A percentile compares a stretch with the other conserved stretches of the same genome.
Conservation (phyloP, 2,329 filamentous ascomycete species). For the Scleromitrula shiraiana region DNA sequence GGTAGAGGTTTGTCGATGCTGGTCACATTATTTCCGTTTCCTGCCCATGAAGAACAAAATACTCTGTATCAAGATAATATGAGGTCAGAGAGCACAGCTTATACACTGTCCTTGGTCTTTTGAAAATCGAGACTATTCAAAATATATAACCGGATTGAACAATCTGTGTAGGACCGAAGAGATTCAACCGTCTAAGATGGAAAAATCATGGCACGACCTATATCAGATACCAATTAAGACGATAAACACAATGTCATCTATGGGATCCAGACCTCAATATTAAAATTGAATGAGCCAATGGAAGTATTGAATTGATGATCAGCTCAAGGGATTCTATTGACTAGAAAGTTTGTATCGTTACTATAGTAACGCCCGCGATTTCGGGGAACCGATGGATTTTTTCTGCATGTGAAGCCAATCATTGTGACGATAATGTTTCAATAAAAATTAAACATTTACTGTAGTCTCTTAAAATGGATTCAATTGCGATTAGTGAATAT, state of each 20-base stretch:
- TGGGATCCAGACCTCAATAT: conserved; percentile 1
- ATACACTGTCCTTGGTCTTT: conserved; percentile 8
- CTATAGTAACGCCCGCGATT: conserved; percentile 1
- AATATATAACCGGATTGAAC: background rate
- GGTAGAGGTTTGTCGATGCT: conserved; percentile 7
- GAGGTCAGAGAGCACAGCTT: conserved; percentile 19
- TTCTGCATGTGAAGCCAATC: background rate
- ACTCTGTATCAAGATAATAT: background rate
- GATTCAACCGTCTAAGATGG: background rate
- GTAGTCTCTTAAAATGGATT: too few species aligned
- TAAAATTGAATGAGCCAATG: background rate
- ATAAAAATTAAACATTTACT: too few species aligned
- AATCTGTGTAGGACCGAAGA: background rate
- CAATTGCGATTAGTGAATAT: too few species aligned
- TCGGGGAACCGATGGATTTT: too few species aligned
- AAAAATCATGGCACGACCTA: background rate
- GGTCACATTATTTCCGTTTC: conserved; percentile 16
- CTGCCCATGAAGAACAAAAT: background rate
- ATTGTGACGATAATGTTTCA: background rate
- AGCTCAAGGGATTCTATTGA: background rate
- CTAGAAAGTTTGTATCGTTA: background rate
- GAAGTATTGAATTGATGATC: background rate
- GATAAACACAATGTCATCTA: background rate
- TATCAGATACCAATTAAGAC: conserved; percentile 1
- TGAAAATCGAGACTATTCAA: background rate